Evolutionary conservation across 345 rosid species (phyloP).

Genomic region (Aethionema arabicum): DNA sequence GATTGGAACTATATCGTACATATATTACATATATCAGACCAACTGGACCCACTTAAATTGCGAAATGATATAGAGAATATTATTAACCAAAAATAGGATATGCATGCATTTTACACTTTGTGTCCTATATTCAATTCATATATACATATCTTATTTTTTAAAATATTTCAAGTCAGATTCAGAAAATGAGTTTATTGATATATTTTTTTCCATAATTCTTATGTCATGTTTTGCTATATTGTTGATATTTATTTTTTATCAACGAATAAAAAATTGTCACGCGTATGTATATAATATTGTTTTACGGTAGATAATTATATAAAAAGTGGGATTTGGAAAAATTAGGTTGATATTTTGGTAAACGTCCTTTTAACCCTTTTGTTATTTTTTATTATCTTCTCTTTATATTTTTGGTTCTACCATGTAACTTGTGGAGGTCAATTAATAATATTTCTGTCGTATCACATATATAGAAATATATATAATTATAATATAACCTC

Average conservation of each 20-base stretch:
- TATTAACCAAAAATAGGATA: constrained; percentile 21
- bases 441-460: constrained; percentile 2
- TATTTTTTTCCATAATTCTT: background rate
- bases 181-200: background rate
- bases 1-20: background rate
- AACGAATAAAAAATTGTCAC: constrained; percentile 20
- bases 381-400: constrained; percentile 8
- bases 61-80: background rate
- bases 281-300: constrained; percentile 1
- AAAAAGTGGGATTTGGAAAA: constrained; percentile 4
- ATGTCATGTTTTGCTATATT: constrained; percentile 14
- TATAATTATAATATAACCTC: background rate
- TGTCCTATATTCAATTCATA: constrained; percentile 8
- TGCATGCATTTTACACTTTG: constrained; percentile 30
- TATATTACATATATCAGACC: background rate
- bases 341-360: constrained; percentile 36
- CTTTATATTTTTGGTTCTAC: constrained; percentile 22
- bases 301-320: constrained; percentile 6
- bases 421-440: constrained; percentile 21
- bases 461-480: background rate
- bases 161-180: too few species aligned
- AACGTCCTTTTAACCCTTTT: constrained; percentile 32
- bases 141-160: too few species aligned
- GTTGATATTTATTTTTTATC: background rate
- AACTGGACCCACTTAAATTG: constrained; percentile 16